phyloP scores from a whole-genome alignment of 2,329 filamentous ascomycete genomes.

The Biscogniauxia marginata region DNA sequence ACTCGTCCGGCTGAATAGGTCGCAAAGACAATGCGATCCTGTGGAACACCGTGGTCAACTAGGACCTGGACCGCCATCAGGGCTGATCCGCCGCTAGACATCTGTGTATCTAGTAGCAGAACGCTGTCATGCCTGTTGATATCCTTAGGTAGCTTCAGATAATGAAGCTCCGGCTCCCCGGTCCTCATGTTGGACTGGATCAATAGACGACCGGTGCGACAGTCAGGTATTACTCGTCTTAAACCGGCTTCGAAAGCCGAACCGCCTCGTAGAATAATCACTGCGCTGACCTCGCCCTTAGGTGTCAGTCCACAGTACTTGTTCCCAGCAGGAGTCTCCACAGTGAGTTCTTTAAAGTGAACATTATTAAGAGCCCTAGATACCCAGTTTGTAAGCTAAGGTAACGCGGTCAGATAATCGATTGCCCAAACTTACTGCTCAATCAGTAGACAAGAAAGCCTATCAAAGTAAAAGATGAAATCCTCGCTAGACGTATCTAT shows the following conservation, averaged over 20 bases:
- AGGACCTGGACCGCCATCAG: slow-evolving; percentile 97
- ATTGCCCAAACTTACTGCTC: slow-evolving; percentile 57
- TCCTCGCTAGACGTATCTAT: slow-evolving; percentile 78
- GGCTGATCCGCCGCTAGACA: slow-evolving; percentile 81
- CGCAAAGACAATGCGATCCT: slow-evolving; percentile 85
- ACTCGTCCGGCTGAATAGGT: slow-evolving; percentile 86
- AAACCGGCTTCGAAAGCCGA: slow-evolving; percentile 85
- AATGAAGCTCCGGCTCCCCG: slow-evolving; percentile 91
- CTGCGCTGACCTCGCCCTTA: slow-evolving; percentile 76
- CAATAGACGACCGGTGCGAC: slow-evolving; percentile 80
- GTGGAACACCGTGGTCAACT: slow-evolving; percentile 85
- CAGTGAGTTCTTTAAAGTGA: slow-evolving; percentile 60
- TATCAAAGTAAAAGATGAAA: slow-evolving; percentile 97
- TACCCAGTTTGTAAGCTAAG: slow-evolving; percentile 1
- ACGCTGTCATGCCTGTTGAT: slow-evolving; percentile 77
- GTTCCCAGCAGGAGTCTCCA: slow-evolving; percentile 70
- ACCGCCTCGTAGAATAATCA: slow-evolving; percentile 85
- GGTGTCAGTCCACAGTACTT: slow-evolving; percentile 70
- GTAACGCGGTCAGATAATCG: background rate
- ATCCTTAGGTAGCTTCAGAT: slow-evolving; percentile 73
- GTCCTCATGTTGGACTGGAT: slow-evolving; percentile 86
- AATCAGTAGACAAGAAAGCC: slow-evolving; percentile 78
- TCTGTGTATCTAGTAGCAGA: slow-evolving; percentile 86
- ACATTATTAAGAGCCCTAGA: slow-evolving; percentile 73
- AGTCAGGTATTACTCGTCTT: slow-evolving; percentile 88